Base-by-base conservation (phyloP, 441 rosid genomes). In the Adansonia grandidieri region DNA sequence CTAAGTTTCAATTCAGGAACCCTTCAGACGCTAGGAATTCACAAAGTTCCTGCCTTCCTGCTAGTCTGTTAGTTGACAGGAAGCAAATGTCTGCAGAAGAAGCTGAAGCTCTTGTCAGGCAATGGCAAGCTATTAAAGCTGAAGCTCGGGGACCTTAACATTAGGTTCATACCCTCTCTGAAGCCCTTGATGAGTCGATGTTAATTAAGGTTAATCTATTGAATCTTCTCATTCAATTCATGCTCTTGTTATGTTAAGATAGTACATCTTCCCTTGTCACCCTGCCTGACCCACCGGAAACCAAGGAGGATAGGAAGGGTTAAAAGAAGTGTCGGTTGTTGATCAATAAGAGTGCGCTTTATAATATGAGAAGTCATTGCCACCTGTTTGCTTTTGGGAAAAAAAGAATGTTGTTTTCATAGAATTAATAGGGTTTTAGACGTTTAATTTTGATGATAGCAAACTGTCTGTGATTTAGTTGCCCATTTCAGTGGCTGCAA, bases 61-160 rank as follows among this genome's bases (percentile, higher is more conserved):
- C 89, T 81, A 82, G 88, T 63, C 66, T 84, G 71, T 77, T 91
- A 51, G 80, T 80, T 47, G 80, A 82, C 69, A 88, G 83, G 84
- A 91, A 85, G 83, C 84, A 83, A 54, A 96, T 96, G 98, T 85
- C 91, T 73, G 69, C 82, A 64, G 97, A 91, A 84, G 97, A 93
- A 63, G 98, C 99, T 40, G 99, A 96, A 88, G 86, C 85, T 62
- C 93, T 93, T 75, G 95, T 96, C 58, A 89, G 86, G 86, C 91
- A 89, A 80, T 96, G 99, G 99, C 97, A 96, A 88, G 80, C 88
- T 71, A 83, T 87, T 70, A 96, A 96, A 87, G 97, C 99, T 78
- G 92, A 92, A 84, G 95, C 99, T 78, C 83, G 94, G 81, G 99
- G 99, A 70, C 93, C 93, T 10, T 77, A 66, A 57, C 94, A 92